Evolutionary conservation across 2,329 filamentous ascomycete genomes (phyloP), one percentile per base, ranked within the genome.

Genomic region (Fusarium equiseti): DNA sequence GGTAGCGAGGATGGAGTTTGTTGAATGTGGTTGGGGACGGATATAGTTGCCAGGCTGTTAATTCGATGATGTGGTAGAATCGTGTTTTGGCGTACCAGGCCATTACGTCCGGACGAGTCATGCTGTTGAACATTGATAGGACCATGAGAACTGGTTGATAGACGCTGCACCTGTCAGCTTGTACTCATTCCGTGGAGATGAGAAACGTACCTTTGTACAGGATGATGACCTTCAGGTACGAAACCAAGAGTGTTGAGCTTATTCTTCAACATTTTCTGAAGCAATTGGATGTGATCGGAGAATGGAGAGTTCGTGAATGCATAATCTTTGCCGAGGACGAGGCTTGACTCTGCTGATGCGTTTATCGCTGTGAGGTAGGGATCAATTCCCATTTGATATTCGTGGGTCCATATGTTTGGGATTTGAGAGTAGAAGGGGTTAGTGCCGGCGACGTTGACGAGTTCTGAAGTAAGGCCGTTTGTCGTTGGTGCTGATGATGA

Each of bases 11-110:
- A 61, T 79, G 77, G 0, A 79, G 53, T 16, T 70, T 76, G 1
- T 66, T 66, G 24, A 72, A 79, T 1, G 77, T 79, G 10, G 61
- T 51, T 3, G 68, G 44, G 2, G 75, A 79, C 7, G 77, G 77
- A 20, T 69, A 78, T 2, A 79, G 54, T 74, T 79, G 76, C 77
- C 77, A 79, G 5, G 77, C 77, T 5, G 76, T 79, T 46, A 79
- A 73, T 49, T 79, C 77, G 38, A 79, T 75, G 38, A 79, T 79
- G 59, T 79, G 77, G 49, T 65, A 79, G 64, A 79, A 79, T 8
- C 77, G 72, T 3, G 77, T 80, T 27, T 79, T 86, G 12, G 83
- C 86, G 8, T 80, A 80, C 77, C 77, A 79, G 2, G 76, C 73
- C 71, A 80, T 80, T 32, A 78, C 77, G 43, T 79, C 79, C 6